Percentiles rank a stretch among this genome's conserved stretches.
Conservation (phyloP, 2,329 filamentous ascomycete species). For the Trichoderma atroviride region DNA sequence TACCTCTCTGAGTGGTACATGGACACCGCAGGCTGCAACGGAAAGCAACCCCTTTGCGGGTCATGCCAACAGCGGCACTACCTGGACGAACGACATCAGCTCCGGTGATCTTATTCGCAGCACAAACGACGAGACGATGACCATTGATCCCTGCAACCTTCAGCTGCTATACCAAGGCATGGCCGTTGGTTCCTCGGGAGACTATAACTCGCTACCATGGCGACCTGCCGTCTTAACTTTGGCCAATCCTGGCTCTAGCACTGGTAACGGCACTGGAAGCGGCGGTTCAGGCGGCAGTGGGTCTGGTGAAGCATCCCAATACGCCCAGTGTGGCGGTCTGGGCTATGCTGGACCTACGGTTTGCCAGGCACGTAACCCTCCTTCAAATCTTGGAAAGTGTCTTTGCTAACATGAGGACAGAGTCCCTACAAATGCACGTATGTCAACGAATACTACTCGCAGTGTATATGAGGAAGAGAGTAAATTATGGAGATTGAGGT, state of each 20-base stretch:
- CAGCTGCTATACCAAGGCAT: neutral
- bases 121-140: neutral
- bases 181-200: neutral
- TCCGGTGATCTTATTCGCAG: neutral
- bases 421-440: neutral
- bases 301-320: neutral
- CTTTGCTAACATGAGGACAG: neutral
- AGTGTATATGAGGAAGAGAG: neutral
- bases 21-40: neutral
- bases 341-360: neutral
- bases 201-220: neutral
- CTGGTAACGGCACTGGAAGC: neutral
- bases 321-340: neutral
- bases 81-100: neutral
- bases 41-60: neutral
- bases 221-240: neutral
- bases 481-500: neutral
- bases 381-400: neutral
- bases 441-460: neutral
- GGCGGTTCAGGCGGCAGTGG: neutral
- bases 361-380: neutral
- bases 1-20: neutral
- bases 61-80: neutral
- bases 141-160: neutral
- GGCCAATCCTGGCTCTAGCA: neutral